Evolutionary conservation across 805 yeast genomes (phyloP).

Genomic region (Candida golubevii): DNA sequence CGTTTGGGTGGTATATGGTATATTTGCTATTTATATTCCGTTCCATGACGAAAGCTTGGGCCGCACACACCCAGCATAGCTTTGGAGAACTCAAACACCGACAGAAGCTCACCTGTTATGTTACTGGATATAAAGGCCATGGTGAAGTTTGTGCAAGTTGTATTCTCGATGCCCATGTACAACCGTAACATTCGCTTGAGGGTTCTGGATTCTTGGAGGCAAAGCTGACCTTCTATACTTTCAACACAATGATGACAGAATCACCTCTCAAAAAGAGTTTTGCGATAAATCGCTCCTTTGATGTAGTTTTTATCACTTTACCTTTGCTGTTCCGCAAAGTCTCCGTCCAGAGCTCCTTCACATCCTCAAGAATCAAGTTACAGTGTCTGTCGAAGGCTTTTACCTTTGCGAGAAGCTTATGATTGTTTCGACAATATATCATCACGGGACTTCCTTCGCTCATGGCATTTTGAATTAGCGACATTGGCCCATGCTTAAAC

Average conservation of each 20-base stretch:
- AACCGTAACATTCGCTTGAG: no score
- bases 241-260: conserved; percentile 71
- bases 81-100: no score
- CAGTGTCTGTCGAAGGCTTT: conserved; percentile 96
- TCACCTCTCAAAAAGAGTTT: conserved; percentile 95
- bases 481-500: conserved; percentile 85
- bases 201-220: no score
- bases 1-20: no score
- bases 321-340: conserved; percentile 59
- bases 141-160: no score
- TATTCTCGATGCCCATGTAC: no score
- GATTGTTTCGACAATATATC: conserved; percentile 88
- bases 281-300: conserved; percentile 70
- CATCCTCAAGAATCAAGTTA: conserved; percentile 87
- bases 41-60: no score
- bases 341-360: conserved; percentile 82
- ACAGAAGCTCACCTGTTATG: no score
- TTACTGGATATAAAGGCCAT: no score
- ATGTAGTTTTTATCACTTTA: conserved; percentile 60
- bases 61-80: no score
- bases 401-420: conserved; percentile 83
- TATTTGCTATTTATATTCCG: no score
- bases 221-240: no score
- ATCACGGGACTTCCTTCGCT: conserved; percentile 71
- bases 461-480: conserved; percentile 80